Conservation (phyloP, 2,329 filamentous ascomycete genomes). For the Claviceps maximensis region DNA sequence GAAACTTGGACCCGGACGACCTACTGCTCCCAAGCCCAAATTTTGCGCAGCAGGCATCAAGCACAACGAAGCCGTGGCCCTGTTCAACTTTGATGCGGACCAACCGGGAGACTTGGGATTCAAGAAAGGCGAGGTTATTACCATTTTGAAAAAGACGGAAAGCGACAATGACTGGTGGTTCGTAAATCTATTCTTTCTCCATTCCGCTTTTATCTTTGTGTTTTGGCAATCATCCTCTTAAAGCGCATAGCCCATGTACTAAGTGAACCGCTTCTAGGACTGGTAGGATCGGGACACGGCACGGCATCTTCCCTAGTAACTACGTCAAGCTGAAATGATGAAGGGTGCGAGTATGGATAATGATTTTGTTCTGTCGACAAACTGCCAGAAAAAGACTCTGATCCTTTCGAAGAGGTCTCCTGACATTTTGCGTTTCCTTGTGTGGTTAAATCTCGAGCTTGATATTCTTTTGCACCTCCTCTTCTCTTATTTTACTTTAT, state of each 20-base stretch:
- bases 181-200: constrained; percentile 13
- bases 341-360: constrained; percentile 12
- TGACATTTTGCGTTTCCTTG: not conserved
- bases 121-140: constrained; percentile 95
- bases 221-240: not conserved
- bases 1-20: constrained; percentile 54
- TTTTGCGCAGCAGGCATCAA: constrained; percentile 49
- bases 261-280: constrained; percentile 43
- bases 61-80: constrained; percentile 73
- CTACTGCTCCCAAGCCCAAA: constrained; percentile 79
- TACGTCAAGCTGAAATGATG: constrained; percentile 54
- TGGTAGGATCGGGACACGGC: constrained; percentile 68
- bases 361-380: not conserved
- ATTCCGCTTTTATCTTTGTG: not conserved
- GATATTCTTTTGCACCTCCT: too few relatives aligned
- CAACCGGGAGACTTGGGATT: constrained; percentile 87
- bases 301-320: constrained; percentile 87
- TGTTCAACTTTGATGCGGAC: constrained; percentile 90
- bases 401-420: not conserved
- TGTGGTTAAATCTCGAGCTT: not conserved
- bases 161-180: constrained; percentile 93
- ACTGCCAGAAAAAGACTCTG: too few relatives aligned
- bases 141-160: constrained; percentile 85
- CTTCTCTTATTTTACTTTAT: not conserved
- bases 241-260: not conserved